Base-by-base conservation (phyloP, 2,329 filamentous ascomycete species). In the Aspergillus ochraceus region DNA sequence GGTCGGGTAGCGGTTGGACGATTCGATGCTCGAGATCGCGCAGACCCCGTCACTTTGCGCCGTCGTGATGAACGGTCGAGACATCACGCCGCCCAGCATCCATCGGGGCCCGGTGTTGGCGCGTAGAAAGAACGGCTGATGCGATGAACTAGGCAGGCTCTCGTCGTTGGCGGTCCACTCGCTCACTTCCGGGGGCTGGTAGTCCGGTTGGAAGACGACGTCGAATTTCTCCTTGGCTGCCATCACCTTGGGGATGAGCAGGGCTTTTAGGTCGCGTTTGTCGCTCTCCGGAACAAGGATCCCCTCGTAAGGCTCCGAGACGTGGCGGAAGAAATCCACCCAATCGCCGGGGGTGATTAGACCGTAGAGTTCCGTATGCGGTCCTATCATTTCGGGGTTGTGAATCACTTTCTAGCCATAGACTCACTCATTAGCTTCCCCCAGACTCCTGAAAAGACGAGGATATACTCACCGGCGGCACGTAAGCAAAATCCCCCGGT, bases 251-350 rank as follows among this genome's bases (percentile, higher is more conserved):
- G 82, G 82, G 24, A 86, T 80, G 32, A 86, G 66, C 0, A 82
- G 70, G 24, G 80, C 75, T 49, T 78, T 79, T 2, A 84, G 71
- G 63, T 84, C 80, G 1, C 84, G 80, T n/a, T 79, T 66, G 66
- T 86, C 84, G 39, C 74, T 70, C 54, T 84, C 79, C 1, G 84
- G 84, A 17, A 83, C 77, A 19, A 85, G 63, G 1, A 81, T 64
- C 0, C 84, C 83, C 3, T 72, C 62, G 58, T 81, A 86, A 0
- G 80, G 74, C 68, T 86, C 84, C 29, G 79, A 79, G 8, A 86
- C 79, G 66, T 84, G 82, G 53, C 84, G 79, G 74, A 86, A 87
- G 74, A 87, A 86, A 64, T 86, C 83, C 29, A 85, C 75, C 84
- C 84, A 86, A 66, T 84, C 83, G 5, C 83, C 84, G 0, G 84